Evolutionary conservation across 176 grass and related monocot species (phyloP).

Genomic region (Hyparrhenia diplandra): DNA sequence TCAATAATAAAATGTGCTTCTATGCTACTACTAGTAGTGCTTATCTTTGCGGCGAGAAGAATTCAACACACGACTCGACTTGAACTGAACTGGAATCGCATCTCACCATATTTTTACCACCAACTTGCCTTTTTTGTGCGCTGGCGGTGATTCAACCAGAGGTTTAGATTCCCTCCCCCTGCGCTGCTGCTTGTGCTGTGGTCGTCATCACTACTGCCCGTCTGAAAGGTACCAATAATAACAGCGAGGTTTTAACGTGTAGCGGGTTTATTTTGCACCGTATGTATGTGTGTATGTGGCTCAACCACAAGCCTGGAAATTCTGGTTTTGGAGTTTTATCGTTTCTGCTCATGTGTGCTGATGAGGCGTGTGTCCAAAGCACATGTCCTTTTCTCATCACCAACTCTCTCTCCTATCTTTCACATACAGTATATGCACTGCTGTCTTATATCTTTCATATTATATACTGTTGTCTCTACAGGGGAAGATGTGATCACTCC

Average conservation of each 20-base stretch:
- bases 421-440: too few species aligned
- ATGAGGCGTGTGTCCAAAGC: neutral
- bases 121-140: neutral
- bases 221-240: slow-evolving; percentile 9
- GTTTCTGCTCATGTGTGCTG: neutral
- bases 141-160: slow-evolving; percentile 1
- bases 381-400: slow-evolving; percentile 13
- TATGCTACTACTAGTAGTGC: neutral
- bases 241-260: slow-evolving; percentile 6
- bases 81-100: neutral
- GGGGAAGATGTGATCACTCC: neutral
- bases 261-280: neutral
- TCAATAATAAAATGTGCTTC: too few species aligned
- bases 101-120: neutral
- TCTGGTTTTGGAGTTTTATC: neutral
- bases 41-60: neutral
- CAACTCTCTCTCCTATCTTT: neutral
- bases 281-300: neutral
- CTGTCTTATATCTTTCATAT: too few species aligned
- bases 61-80: neutral
- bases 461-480: too few species aligned
- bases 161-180: too few species aligned
- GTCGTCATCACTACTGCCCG: neutral
- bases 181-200: too few species aligned
- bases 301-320: neutral